Percentiles rank a stretch among this genome's conserved stretches.
These are phyloP conservation scores for Amylostereum areolatum DNA, from an alignment of 1,284 basidiomycete species.

Conservation along the genomic window DNA sequence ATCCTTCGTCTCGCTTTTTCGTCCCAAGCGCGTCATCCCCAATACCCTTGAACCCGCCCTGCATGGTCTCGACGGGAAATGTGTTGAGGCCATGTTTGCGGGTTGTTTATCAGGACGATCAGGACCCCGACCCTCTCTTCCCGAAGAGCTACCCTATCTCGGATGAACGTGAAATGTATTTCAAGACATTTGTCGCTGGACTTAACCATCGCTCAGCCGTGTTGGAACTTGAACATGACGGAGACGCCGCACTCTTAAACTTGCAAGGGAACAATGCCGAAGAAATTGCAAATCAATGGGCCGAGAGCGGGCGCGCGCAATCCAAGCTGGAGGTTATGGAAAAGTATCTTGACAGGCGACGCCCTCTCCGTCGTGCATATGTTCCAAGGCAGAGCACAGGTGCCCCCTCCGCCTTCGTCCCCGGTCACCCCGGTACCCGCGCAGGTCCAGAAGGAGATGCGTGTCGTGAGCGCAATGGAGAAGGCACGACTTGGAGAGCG, in stretches of 20 bases:
- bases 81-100: conserved; percentile 62
- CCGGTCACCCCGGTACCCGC: too few species aligned
- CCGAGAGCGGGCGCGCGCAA: conserved; percentile 37
- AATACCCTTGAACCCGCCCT: conserved; percentile 69
- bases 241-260: conserved; percentile 52
- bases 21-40: conserved; percentile 67
- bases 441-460: too few species aligned
- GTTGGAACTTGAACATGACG: conserved; percentile 21
- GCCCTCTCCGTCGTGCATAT: conserved; percentile 20
- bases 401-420: conserved; percentile 5
- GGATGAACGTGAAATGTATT: conserved; percentile 5
- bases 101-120: too few species aligned
- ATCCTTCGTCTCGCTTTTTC: conserved; percentile 73
- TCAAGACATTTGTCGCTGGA: conserved; percentile 12
- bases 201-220: conserved; percentile 15
- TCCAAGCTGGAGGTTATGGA: conserved; percentile 39
- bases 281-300: conserved; percentile 45
- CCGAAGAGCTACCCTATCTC: conserved; percentile 15
- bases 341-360: conserved; percentile 32
- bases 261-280: conserved; percentile 47
- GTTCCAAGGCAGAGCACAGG: conserved; percentile 12
- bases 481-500: too few species aligned
- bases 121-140: too few species aligned
- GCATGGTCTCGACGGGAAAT: conserved; percentile 63
- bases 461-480: too few species aligned